Conservation (phyloP, 2,329 filamentous ascomycete species). For the Microcyclospora tardicrescens region DNA sequence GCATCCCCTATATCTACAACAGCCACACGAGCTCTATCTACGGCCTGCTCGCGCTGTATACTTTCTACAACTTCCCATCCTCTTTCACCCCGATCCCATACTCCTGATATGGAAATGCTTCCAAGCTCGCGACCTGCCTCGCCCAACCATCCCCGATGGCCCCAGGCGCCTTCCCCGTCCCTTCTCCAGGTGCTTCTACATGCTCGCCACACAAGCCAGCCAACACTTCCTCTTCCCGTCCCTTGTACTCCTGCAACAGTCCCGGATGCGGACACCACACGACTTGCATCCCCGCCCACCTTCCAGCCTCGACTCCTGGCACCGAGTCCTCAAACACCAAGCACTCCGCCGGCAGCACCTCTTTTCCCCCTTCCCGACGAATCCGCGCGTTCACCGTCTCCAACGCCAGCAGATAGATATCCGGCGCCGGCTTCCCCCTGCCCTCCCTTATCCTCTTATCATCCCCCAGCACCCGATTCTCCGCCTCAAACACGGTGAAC, state of each 20-base stretch:
- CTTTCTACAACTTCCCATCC: too few relatives aligned
- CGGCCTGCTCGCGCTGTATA: too few relatives aligned
- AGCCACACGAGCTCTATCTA: too few relatives aligned
- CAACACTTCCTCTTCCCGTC: constrained; percentile 66
- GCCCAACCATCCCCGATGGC: constrained; percentile 49
- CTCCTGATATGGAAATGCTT: constrained; percentile 45
- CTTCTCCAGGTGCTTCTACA: constrained; percentile 12
- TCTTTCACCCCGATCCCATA: constrained; percentile 39
- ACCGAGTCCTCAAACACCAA: constrained; percentile 95
- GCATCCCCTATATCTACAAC: too few relatives aligned
- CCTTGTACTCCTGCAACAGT: constrained; percentile 61
- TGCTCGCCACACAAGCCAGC: constrained; percentile 68
- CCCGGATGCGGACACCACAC: constrained; percentile 82
- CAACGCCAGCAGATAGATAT: constrained; percentile 84
- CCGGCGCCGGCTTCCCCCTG: constrained; percentile 84
- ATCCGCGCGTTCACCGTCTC: constrained; percentile 70
- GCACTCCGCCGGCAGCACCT: constrained; percentile 71
- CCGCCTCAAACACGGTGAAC: constrained; percentile 48
- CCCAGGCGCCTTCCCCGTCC: constrained; percentile 27
- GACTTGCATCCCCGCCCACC: constrained; percentile 87
- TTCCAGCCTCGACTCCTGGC: constrained; percentile 78
- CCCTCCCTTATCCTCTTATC: constrained; percentile 64
- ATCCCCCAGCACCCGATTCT: constrained; percentile 73
- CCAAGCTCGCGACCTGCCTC: constrained; percentile 39
- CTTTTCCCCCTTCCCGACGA: constrained; percentile 40